Percentiles rank a stretch among this genome's conserved stretches.
Evolutionary conservation across 768 basidiomycete species (phyloP).

Genomic region (Mycena rosella): DNA sequence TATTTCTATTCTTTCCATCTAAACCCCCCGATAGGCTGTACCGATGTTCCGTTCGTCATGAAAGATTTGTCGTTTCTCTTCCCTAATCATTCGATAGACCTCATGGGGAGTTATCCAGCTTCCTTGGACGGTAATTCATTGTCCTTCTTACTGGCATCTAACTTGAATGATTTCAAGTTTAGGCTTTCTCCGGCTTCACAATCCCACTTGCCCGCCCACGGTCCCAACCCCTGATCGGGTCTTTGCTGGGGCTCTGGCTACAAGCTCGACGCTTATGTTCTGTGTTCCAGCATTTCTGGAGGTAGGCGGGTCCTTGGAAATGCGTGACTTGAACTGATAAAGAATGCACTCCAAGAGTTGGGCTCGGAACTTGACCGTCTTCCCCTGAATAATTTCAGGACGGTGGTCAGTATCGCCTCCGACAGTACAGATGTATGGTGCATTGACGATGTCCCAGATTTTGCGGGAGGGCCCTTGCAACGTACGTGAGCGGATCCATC

Average conservation of each 20-base stretch:
- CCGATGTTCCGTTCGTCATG: slow-evolving; percentile 37
- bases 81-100: slow-evolving; percentile 21
- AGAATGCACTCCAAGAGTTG: slow-evolving; percentile 39
- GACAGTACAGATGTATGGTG: too few relatives aligned
- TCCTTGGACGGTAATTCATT: slow-evolving; percentile 29
- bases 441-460: slow-evolving; percentile 27
- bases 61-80: background rate
- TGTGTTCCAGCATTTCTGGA: slow-evolving; percentile 44
- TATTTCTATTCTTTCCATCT: too few relatives aligned
- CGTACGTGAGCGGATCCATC: slow-evolving; percentile 19
- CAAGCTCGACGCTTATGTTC: slow-evolving; percentile 38
- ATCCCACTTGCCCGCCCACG: slow-evolving; percentile 32
- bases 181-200: slow-evolving; percentile 34
- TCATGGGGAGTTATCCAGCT: slow-evolving; percentile 35
- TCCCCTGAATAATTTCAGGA: slow-evolving; percentile 33
- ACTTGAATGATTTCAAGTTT: background rate
- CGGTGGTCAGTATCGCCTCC: slow-evolving; percentile 27
- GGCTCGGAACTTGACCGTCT: slow-evolving; percentile 37
- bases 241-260: slow-evolving; percentile 35
- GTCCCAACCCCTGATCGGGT: slow-evolving; percentile 42
- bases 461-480: slow-evolving; percentile 43
- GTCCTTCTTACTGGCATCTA: background rate
- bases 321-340: background rate
- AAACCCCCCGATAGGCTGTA: slow-evolving; percentile 18
- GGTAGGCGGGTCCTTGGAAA: slow-evolving; percentile 22